Conservation (phyloP, 371 early-diverging fungal genomes). For the Smittium mucronatum region DNA sequence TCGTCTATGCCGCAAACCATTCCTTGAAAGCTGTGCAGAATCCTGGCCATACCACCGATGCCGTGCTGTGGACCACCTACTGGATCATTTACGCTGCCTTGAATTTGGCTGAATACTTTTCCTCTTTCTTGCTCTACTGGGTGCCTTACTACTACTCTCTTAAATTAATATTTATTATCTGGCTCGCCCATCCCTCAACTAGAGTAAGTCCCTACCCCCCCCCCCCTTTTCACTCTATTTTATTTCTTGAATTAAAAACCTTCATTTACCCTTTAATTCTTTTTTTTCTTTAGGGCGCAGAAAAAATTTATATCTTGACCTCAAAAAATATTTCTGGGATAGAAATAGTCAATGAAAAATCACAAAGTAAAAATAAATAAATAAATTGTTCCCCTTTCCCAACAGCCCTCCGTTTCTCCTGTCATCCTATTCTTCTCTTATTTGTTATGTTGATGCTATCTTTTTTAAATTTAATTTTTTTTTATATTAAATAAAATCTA, state of each 20-base stretch:
- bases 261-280: background rate
- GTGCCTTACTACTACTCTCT: constrained; percentile 84
- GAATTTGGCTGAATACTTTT: constrained; percentile 73
- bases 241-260: background rate
- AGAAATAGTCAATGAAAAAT: too few relatives aligned
- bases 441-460: too few relatives aligned
- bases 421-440: too few relatives aligned
- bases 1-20: constrained; percentile 65
- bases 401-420: too few relatives aligned
- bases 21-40: background rate
- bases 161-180: constrained; percentile 77
- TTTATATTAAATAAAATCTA: too few relatives aligned
- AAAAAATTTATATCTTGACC: background rate
- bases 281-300: background rate
- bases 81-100: constrained; percentile 76
- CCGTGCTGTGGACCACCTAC: constrained; percentile 40
- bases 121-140: constrained; percentile 72
- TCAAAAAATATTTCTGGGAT: background rate
- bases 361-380: too few relatives aligned
- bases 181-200: constrained; percentile 66
- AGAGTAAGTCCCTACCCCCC: constrained; percentile 42
- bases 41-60: background rate
- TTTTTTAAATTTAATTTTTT: too few relatives aligned
- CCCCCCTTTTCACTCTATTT: too few relatives aligned
- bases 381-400: too few relatives aligned